These are phyloP conservation scores for Penicillium sp. DNA, from an alignment of 2,329 filamentous ascomycete genomes.

Conservation along the genomic window DNA sequence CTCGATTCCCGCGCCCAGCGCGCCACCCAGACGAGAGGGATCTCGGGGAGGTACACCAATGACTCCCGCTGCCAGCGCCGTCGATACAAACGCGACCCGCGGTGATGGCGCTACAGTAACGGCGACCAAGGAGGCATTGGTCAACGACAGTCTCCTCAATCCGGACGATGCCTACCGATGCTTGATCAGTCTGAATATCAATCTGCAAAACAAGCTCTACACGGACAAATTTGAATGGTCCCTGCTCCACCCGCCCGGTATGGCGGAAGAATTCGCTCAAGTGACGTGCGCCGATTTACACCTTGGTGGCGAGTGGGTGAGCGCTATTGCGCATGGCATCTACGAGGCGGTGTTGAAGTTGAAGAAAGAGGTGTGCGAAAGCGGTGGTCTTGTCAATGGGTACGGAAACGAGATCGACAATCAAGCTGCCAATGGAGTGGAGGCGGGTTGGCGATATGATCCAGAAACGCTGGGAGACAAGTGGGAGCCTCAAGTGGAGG, in stretches of 20 bases:
- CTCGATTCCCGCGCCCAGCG: constrained; percentile 20
- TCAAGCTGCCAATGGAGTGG: constrained; percentile 72
- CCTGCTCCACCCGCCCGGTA: constrained; percentile 80
- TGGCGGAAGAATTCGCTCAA: constrained; percentile 86
- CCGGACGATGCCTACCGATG: constrained; percentile 94
- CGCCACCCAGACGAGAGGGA: constrained; percentile 27
- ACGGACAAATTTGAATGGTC: constrained; percentile 99
- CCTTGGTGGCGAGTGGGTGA: constrained; percentile 85
- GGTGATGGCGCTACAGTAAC: constrained; percentile 20
- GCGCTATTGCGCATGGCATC: constrained; percentile 90
- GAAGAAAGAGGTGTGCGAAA: constrained; percentile 95
- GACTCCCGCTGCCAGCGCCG: constrained; percentile 44
- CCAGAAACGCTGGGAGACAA: constrained; percentile 79
- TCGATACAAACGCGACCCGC: constrained; percentile 54
- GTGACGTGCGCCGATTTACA: constrained; percentile 90
- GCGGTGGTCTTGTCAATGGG: constrained; percentile 69
- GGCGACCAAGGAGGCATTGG: constrained; percentile 34
- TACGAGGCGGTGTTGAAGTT: constrained; percentile 88
- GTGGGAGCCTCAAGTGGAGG: constrained; percentile 78
- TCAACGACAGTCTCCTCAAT: constrained; percentile 69
- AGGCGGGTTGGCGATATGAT: constrained; percentile 93
- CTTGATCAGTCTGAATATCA: constrained; percentile 84
- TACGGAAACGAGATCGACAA: constrained; percentile 73
- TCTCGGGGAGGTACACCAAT: constrained; percentile 50
- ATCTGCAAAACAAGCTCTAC: constrained; percentile 83